These are phyloP conservation scores for Apiospora phragmitis DNA, from an alignment of 2,329 filamentous ascomycete genomes.

Conservation along the genomic window DNA sequence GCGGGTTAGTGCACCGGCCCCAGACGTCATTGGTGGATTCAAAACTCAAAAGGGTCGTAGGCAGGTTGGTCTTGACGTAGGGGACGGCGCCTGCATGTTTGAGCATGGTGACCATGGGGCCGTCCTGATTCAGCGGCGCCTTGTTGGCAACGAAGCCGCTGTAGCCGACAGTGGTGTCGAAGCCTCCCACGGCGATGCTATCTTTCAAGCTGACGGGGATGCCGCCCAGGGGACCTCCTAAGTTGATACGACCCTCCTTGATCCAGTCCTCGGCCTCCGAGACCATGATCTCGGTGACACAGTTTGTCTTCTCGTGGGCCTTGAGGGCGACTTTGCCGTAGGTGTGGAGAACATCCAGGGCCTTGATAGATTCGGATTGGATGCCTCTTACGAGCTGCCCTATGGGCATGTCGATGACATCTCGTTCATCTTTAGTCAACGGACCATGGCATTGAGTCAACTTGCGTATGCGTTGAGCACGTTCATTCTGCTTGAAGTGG, in stretches of 20 bases:
- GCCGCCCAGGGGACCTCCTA: conserved; percentile 80
- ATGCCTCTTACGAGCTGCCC: conserved; percentile 77
- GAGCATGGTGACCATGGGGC: conserved; percentile 70
- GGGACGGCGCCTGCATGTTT: conserved; percentile 88
- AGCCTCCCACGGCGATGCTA: conserved; percentile 76
- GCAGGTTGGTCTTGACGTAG: conserved; percentile 90
- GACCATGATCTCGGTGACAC: conserved; percentile 83
- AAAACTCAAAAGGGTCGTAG: conserved; percentile 83
- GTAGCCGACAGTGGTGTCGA: conserved; percentile 81
- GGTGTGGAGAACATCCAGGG: conserved; percentile 74
- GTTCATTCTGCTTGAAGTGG: conserved; percentile 76
- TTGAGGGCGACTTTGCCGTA: conserved; percentile 86
- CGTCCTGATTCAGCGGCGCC: conserved; percentile 55
- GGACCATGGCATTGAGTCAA: conserved; percentile 67
- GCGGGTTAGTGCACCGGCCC: conserved; percentile 80
- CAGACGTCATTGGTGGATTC: conserved; percentile 79
- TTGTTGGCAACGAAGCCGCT: conserved; percentile 71
- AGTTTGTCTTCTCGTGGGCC: conserved; percentile 86
- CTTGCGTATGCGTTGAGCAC: conserved; percentile 65
- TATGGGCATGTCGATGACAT: conserved; percentile 72
- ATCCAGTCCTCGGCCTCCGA: conserved; percentile 76
- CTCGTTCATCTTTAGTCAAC: conserved; percentile 64
- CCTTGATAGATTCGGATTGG: conserved; percentile 60
- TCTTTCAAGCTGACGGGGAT: conserved; percentile 87
- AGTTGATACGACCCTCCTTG: conserved; percentile 58